Conservation (phyloP, 1,139 yeast genomes). For the Lodderomyces orthopsilosis region DNA sequence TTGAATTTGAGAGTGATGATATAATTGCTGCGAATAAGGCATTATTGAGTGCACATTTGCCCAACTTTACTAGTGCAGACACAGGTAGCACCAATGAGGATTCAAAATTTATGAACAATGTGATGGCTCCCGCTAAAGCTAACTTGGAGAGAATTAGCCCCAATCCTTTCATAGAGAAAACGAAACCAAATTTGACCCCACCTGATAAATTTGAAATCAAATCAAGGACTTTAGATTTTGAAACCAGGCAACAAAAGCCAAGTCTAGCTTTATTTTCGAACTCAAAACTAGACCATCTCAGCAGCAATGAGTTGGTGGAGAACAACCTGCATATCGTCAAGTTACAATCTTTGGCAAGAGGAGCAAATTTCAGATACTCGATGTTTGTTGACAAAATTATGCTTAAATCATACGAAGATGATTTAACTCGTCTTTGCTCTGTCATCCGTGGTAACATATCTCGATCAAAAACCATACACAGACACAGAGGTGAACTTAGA, state of each 20-base stretch:
- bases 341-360: slow-evolving; percentile 64
- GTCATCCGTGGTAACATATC: slow-evolving; percentile 40
- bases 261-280: not conserved
- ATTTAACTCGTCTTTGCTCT: slow-evolving; percentile 36
- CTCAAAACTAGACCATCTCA: not conserved
- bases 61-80: slow-evolving; percentile 57
- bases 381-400: slow-evolving; percentile 62
- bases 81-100: slow-evolving; percentile 20
- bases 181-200: not conserved
- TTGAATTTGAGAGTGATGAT: slow-evolving; percentile 66
- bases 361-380: slow-evolving; percentile 60
- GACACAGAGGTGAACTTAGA: slow-evolving; percentile 35
- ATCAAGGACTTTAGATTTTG: not conserved
- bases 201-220: not conserved
- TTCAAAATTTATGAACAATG: slow-evolving; percentile 25
- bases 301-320: not conserved
- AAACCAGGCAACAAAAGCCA: not conserved
- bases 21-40: slow-evolving; percentile 66
- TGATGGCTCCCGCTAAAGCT: slow-evolving; percentile 12
- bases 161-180: slow-evolving; percentile 14
- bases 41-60: slow-evolving; percentile 58
- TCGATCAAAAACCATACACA: slow-evolving; percentile 36
- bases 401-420: slow-evolving; percentile 53
- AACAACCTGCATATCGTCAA: slow-evolving; percentile 25
- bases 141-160: slow-evolving; percentile 6